Percentiles rank a stretch among this genome's conserved stretches.
phyloP scores from a whole-genome alignment of 2,329 filamentous ascomycete species.

The Cladosporium sp. region DNA sequence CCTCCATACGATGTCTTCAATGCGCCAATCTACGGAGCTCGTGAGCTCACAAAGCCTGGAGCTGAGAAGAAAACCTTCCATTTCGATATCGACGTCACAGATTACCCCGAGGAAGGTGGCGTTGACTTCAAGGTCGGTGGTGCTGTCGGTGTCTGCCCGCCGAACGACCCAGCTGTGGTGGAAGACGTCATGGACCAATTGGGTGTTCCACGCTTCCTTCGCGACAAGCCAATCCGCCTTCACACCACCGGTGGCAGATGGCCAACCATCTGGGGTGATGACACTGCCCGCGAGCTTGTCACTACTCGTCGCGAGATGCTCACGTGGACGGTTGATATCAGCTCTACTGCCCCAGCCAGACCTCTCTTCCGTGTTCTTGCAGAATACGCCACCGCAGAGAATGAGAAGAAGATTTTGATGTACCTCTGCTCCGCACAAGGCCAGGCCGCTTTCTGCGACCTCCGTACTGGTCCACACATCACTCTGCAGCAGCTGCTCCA shows the following conservation, averaged over 20 bases:
- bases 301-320: constrained; percentile 89
- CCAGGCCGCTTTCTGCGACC: constrained; percentile 85
- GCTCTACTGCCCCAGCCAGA: constrained; percentile 90
- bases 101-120: constrained; percentile 80
- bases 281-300: constrained; percentile 75
- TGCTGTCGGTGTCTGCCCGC: constrained; percentile 88
- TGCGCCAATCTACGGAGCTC: constrained; percentile 77
- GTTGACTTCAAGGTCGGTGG: constrained; percentile 96
- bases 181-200: constrained; percentile 81
- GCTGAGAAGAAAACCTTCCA: constrained; percentile 97
- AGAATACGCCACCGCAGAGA: constrained; percentile 72
- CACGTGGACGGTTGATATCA: constrained; percentile 92
- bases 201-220: constrained; percentile 72
- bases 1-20: constrained; percentile 89
- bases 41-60: constrained; percentile 80
- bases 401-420: constrained; percentile 83
- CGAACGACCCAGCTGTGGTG: constrained; percentile 72
- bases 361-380: constrained; percentile 77
- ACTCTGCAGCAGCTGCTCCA: constrained; percentile 80
- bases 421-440: constrained; percentile 88
- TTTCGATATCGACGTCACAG: constrained; percentile 93
- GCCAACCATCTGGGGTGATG: constrained; percentile 98
- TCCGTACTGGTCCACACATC: constrained; percentile 81
- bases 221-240: constrained; percentile 77
- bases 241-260: constrained; percentile 79